Evolutionary conservation across 2,329 filamentous ascomycete species (phyloP).

Genomic region (Furcasterigmium sp.): DNA sequence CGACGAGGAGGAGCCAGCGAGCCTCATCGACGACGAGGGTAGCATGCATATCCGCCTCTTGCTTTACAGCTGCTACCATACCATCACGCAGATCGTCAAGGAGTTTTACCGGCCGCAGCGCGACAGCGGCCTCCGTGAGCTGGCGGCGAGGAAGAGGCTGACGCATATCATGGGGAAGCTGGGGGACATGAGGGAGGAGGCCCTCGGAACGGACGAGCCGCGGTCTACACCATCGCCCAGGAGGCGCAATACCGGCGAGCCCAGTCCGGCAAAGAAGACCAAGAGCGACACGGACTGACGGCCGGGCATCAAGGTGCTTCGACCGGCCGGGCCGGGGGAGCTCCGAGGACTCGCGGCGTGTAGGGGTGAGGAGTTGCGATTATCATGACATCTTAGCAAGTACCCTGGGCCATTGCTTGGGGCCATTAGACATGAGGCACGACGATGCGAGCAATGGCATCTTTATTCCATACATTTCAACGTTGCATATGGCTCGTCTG

Average conservation of each 20-base stretch:
- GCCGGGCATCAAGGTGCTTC: too few species aligned
- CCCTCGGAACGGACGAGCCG: not conserved
- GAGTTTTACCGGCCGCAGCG: slow-evolving; percentile 49
- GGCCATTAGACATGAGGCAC: too few species aligned
- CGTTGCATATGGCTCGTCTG: too few species aligned
- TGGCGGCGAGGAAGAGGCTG: slow-evolving; percentile 46
- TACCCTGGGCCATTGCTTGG: too few species aligned
- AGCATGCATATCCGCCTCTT: slow-evolving; percentile 41
- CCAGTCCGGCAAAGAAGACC: slow-evolving; percentile 38
- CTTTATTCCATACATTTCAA: too few species aligned
- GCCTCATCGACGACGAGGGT: slow-evolving; percentile 35
- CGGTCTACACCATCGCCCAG: slow-evolving; percentile 7
- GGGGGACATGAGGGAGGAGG: slow-evolving; percentile 24
- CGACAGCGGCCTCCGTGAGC: slow-evolving; percentile 44
- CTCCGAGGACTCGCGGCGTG: too few species aligned
- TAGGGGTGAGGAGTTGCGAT: too few species aligned
- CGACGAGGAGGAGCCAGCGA: slow-evolving; percentile 9
- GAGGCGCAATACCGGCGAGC: slow-evolving; percentile 31
- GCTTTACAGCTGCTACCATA: slow-evolving; percentile 55
- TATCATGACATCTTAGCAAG: too few species aligned
- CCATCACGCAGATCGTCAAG: slow-evolving; percentile 43
- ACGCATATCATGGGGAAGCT: slow-evolving; percentile 40
- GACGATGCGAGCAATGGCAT: too few species aligned
- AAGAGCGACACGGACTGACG: too few species aligned
- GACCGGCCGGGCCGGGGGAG: too few species aligned